Conservation (phyloP, 805 yeast genomes). For the Scheffersomyces amazonensis region DNA sequence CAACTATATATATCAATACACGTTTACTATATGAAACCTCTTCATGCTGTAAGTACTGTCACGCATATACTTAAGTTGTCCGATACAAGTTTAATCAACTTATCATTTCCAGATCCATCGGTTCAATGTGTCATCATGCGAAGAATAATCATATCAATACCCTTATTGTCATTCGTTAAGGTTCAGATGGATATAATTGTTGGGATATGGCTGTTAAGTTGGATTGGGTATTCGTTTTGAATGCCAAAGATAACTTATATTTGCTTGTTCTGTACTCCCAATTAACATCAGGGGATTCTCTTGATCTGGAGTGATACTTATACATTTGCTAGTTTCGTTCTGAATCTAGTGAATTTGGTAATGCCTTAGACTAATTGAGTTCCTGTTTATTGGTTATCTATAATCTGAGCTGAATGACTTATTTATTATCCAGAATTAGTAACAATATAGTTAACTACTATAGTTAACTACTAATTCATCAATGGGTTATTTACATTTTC, state of each 20-base stretch:
- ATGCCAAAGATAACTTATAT: background rate
- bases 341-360: too few relatives aligned
- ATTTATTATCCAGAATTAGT: too few relatives aligned
- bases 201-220: background rate
- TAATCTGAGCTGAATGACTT: background rate
- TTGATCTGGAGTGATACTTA: too few relatives aligned
- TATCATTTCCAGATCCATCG: slow-evolving; percentile 36
- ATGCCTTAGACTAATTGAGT: too few relatives aligned
- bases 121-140: slow-evolving; percentile 50
- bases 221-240: background rate
- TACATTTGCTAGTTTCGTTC: background rate
- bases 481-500: background rate
- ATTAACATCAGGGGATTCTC: background rate
- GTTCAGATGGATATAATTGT: background rate
- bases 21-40: background rate
- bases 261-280: background rate
- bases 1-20: background rate
- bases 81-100: slow-evolving; percentile 25
- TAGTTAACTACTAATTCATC: background rate
- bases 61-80: slow-evolving; percentile 48
- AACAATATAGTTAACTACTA: background rate
- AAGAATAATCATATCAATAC: slow-evolving; percentile 23
- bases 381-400: background rate
- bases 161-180: background rate
- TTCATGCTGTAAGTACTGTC: background rate